These are phyloP conservation scores for Nematodospora valgi DNA, from an alignment of 805 yeast genomes.

Conservation along the genomic window DNA sequence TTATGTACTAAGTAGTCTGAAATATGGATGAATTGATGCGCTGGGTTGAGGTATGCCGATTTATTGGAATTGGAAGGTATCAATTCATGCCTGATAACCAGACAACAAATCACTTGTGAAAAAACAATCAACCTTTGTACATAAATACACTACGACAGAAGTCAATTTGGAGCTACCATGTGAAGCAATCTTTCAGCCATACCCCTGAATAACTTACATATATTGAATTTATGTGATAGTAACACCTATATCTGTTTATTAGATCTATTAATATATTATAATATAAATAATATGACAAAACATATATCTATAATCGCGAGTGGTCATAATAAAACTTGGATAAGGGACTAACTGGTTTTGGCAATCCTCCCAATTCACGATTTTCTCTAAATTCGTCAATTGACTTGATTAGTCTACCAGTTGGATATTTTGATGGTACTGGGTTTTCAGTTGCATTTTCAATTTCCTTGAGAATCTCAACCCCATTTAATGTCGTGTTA, in stretches of 20 bases:
- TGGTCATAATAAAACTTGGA: slow-evolving; percentile 18
- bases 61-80: not conserved
- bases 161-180: no score
- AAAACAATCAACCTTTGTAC: no score
- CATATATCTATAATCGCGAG: slow-evolving; percentile 1
- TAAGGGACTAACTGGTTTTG: slow-evolving; percentile 45
- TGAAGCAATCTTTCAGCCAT: no score
- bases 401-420: slow-evolving; percentile 44
- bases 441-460: slow-evolving; percentile 19
- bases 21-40: no score
- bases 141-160: no score
- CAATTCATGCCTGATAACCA: not conserved
- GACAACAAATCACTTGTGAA: no score
- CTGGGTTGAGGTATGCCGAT: not conserved
- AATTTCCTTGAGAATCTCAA: slow-evolving; percentile 12
- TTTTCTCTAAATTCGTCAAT: slow-evolving; percentile 55
- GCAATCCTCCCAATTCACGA: slow-evolving; percentile 55
- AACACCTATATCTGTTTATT: no score
- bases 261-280: no score
- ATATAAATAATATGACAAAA: no score
- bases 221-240: no score
- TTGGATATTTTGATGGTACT: slow-evolving; percentile 43
- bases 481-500: not conserved
- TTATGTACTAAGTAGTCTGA: no score
- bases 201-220: no score